Evolutionary conservation across 108 stramenopile genomes (phyloP).

Genomic region (Fistulifera pelliculosa): DNA sequence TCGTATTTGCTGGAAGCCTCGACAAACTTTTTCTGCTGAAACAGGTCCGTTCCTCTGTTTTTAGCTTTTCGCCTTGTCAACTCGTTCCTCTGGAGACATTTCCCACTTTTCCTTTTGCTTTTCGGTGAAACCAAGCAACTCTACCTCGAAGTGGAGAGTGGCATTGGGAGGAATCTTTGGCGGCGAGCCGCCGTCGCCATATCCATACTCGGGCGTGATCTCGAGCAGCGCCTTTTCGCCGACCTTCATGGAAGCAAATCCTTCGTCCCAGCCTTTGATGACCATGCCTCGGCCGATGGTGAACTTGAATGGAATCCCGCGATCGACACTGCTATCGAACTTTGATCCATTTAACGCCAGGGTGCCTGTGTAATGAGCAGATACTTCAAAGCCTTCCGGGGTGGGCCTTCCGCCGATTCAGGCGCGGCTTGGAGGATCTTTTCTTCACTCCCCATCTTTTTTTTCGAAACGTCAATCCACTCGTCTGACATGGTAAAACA

Average conservation of each 20-base stretch:
- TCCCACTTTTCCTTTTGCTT: slow-evolving; percentile 80
- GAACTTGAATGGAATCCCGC: slow-evolving; percentile 92
- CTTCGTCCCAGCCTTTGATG: slow-evolving; percentile 96
- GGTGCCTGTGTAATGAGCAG: slow-evolving; percentile 87
- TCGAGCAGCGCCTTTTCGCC: slow-evolving; percentile 80
- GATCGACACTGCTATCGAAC: slow-evolving; percentile 76
- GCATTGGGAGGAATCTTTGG: slow-evolving; percentile 87
- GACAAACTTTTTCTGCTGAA: slow-evolving; percentile 60
- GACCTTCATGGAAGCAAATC: slow-evolving; percentile 80
- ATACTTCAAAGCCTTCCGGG: slow-evolving; percentile 66
- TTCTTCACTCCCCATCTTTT: slow-evolving; percentile 89
- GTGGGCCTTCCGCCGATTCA: slow-evolving; percentile 64
- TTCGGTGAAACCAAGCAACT: slow-evolving; percentile 83
- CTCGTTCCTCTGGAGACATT: slow-evolving; percentile 73
- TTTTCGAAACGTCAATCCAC: slow-evolving; percentile 68
- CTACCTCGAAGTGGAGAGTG: slow-evolving; percentile 90
- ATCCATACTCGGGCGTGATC: slow-evolving; percentile 83
- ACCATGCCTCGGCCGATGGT: slow-evolving; percentile 88
- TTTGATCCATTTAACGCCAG: slow-evolving; percentile 78
- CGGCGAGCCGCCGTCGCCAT: slow-evolving; percentile 78
- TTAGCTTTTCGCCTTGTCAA: slow-evolving; percentile 72
- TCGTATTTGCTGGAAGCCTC: slow-evolving; percentile 79
- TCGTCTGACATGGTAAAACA: slow-evolving; percentile 26
- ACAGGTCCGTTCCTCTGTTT: slow-evolving; percentile 76
- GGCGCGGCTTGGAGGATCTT: slow-evolving; percentile 78